Evolutionary conservation across 352 stramenopile species (phyloP).

Genomic region (Globisporangium canariense): DNA sequence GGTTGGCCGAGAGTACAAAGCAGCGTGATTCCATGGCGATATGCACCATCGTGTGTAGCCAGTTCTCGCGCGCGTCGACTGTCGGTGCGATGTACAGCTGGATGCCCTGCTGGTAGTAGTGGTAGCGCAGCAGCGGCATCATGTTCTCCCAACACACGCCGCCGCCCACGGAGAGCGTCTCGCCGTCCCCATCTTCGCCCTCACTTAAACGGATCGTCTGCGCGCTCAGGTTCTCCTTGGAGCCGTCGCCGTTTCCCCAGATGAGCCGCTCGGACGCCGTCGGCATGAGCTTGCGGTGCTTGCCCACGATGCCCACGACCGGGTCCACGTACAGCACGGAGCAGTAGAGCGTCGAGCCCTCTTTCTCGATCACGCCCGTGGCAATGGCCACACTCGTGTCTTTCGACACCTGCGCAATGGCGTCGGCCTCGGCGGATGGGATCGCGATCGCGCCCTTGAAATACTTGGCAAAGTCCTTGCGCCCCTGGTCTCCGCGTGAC

Average conservation of each 20-base stretch:
- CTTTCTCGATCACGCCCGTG: slow-evolving; percentile 23
- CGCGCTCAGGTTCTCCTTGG: slow-evolving; percentile 20
- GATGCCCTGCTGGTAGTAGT: slow-evolving; percentile 25
- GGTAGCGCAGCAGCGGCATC: slow-evolving; percentile 28
- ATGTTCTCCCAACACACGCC: slow-evolving; percentile 30
- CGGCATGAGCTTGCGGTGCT: slow-evolving; percentile 28
- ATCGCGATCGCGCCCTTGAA: slow-evolving; percentile 18
- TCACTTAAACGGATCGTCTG: slow-evolving; percentile 14
- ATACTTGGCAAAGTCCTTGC: slow-evolving; percentile 23
- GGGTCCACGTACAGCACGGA: slow-evolving; percentile 23
- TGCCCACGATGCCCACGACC: slow-evolving; percentile 21
- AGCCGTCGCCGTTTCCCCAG: slow-evolving; percentile 24
- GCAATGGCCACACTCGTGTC: slow-evolving; percentile 13
- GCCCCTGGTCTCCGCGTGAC: slow-evolving; percentile 17
- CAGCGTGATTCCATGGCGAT: slow-evolving; percentile 29
- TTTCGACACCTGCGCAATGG: slow-evolving; percentile 17
- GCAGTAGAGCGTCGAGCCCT: slow-evolving; percentile 24
- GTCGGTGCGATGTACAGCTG: slow-evolving; percentile 25
- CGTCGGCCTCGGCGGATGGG: slow-evolving; percentile 20
- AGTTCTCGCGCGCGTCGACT: slow-evolving; percentile 24
- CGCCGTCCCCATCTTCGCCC: not conserved
- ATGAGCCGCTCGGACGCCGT: slow-evolving; percentile 27
- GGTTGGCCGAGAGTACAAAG: slow-evolving; percentile 31
- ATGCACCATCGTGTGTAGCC: slow-evolving; percentile 24
- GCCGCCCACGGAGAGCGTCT: slow-evolving; percentile 16